Conservation (phyloP, 2,329 filamentous ascomycete genomes). For the Fusarium dimerum region DNA sequence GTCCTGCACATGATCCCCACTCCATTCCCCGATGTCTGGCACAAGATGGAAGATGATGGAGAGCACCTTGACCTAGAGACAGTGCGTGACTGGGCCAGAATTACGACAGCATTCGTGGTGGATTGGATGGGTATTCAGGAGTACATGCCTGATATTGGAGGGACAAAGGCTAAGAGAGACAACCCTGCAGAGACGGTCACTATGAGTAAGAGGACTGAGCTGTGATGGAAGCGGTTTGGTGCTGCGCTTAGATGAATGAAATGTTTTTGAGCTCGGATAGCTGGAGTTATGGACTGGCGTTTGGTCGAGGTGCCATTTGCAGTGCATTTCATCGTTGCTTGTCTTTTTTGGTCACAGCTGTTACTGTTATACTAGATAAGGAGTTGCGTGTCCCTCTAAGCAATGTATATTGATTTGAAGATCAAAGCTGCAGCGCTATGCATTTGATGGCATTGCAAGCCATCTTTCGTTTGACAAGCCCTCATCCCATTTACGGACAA, state of each 20-base stretch:
- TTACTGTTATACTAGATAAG: no score
- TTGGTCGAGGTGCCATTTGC: background rate
- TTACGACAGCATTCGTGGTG: conserved; percentile 80
- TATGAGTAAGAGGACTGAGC: conserved; percentile 36
- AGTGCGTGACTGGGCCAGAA: conserved; percentile 82
- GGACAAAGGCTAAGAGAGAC: conserved; percentile 28
- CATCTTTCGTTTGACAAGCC: no score
- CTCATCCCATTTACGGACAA: no score
- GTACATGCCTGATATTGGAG: conserved; percentile 33
- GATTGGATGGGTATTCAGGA: conserved; percentile 84
- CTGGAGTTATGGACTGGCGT: background rate
- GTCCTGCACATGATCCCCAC: conserved; percentile 86
- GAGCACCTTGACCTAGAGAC: conserved; percentile 79
- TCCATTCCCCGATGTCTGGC: conserved; percentile 85
- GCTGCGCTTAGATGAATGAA: background rate
- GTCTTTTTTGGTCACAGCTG: no score
- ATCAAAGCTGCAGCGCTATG: no score
- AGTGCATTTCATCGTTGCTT: no score
- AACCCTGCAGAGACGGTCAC: conserved; percentile 22
- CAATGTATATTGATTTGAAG: no score
- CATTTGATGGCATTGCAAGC: no score
- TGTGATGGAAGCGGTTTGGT: conserved; percentile 21
- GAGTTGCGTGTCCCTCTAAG: no score
- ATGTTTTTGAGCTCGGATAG: background rate
- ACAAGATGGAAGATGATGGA: conserved; percentile 79